These are phyloP conservation scores for Amanita muscaria DNA, from an alignment of 768 basidiomycete genomes.

Conservation along the genomic window DNA sequence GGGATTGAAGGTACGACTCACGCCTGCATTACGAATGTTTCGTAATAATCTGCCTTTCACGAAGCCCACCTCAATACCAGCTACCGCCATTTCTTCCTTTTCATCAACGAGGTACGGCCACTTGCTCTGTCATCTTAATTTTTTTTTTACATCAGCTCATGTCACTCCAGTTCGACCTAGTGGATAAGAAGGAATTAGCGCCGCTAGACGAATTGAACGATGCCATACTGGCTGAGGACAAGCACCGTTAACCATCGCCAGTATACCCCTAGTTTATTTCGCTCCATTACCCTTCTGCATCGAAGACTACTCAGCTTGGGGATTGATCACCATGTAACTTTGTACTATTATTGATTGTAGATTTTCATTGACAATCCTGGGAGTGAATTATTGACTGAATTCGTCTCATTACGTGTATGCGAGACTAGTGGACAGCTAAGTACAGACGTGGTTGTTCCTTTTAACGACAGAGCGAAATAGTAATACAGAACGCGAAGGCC, in stretches of 20 bases:
- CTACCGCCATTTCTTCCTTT: slow-evolving; percentile 96
- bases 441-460: slow-evolving; percentile 1
- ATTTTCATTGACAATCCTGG: no score
- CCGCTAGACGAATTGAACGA: slow-evolving; percentile 94
- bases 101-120: slow-evolving; percentile 87
- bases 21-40: no score
- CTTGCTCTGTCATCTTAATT: no score
- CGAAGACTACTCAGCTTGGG: no score
- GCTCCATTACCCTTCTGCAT: background rate
- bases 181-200: slow-evolving; percentile 95
- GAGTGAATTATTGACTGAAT: no score
- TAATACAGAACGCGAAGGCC: slow-evolving; percentile 1
- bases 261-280: slow-evolving; percentile 1
- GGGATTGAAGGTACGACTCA: slow-evolving; percentile 80
- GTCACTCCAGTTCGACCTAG: slow-evolving; percentile 67
- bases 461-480: background rate
- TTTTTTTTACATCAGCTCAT: slow-evolving; percentile 8
- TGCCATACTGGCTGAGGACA: slow-evolving; percentile 62
- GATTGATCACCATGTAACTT: background rate
- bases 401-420: slow-evolving; percentile 15
- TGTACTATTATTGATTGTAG: no score
- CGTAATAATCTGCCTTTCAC: background rate
- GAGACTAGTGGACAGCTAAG: slow-evolving; percentile 5
- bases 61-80: slow-evolving; percentile 96
- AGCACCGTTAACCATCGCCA: slow-evolving; percentile 23